These are phyloP conservation scores for Claviceps citrina DNA, from an alignment of 2,329 filamentous ascomycete genomes.

Conservation along the genomic window DNA sequence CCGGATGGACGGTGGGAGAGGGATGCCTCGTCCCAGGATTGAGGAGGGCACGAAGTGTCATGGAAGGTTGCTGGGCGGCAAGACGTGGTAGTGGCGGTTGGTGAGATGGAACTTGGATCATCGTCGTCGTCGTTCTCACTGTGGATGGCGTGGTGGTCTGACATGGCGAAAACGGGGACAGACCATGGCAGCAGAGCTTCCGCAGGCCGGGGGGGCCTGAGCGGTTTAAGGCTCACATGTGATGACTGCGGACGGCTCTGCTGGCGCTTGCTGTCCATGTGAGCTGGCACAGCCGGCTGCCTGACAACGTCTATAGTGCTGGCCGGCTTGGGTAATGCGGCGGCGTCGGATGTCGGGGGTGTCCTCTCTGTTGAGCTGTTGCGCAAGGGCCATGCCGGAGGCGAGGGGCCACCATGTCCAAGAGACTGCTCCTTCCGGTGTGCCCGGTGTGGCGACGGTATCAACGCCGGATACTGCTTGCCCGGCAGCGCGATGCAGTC, in stretches of 20 bases:
- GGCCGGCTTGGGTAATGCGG: constrained; percentile 1
- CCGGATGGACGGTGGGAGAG: background rate
- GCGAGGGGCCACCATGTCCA: constrained; percentile 5
- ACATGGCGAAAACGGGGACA: constrained; percentile 5
- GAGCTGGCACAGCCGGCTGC: no score
- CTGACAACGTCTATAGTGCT: no score
- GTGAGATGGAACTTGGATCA: no score
- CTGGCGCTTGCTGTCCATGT: background rate
- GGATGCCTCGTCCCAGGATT: background rate
- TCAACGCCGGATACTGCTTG: constrained; percentile 19
- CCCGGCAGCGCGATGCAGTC: constrained; percentile 8
- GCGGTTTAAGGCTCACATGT: constrained; percentile 9
- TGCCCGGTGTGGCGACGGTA: constrained; percentile 16
- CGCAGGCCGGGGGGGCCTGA: constrained; percentile 16
- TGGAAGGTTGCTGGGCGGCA: background rate
- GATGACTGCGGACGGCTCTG: constrained; percentile 1
- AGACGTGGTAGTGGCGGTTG: constrained; percentile 8
- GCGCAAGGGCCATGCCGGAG: constrained; percentile 15
- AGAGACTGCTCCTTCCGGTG: constrained; percentile 7
- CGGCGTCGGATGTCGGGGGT: no score
- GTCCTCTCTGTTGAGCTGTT: no score
- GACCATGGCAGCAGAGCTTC: constrained; percentile 13
- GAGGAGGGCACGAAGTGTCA: background rate
- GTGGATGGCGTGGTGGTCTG: background rate
- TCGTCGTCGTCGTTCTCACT: background rate